Percentiles rank a stretch among this genome's conserved stretches.
Evolutionary conservation across 192 early-diverging fungal species (phyloP).

Genomic region (Linnemannia hyalina): DNA sequence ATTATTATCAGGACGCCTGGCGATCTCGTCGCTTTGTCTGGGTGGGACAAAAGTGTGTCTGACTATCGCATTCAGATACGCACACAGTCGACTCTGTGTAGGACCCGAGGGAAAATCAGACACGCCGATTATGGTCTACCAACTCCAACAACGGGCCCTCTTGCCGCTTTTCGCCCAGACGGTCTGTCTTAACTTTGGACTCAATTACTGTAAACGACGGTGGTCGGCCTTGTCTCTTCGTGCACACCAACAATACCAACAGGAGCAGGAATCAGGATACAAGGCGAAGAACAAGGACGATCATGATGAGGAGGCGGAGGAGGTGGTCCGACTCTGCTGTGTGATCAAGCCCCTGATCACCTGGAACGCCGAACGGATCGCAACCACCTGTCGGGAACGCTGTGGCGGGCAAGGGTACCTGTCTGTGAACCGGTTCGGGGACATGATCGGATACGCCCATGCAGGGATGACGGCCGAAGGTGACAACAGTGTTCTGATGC

Average conservation of each 20-base stretch:
- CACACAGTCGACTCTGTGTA: slow-evolving; percentile 72
- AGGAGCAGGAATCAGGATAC: neutral
- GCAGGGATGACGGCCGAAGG: slow-evolving; percentile 84
- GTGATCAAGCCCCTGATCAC: slow-evolving; percentile 81
- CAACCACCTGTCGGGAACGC: slow-evolving; percentile 74
- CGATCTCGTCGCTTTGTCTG: slow-evolving; percentile 71
- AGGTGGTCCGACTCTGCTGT: slow-evolving; percentile 77
- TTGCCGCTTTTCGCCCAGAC: slow-evolving; percentile 74
- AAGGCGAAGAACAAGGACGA: slow-evolving; percentile 17
- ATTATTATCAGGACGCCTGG: slow-evolving; percentile 74
- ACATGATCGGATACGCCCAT: slow-evolving; percentile 74
- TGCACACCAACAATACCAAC: neutral
- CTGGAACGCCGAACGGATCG: slow-evolving; percentile 78
- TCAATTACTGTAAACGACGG: slow-evolving; percentile 77
- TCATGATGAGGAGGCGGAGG: slow-evolving; percentile 54
- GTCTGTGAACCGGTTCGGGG: slow-evolving; percentile 69
- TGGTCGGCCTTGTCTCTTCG: slow-evolving; percentile 59
- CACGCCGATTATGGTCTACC: slow-evolving; percentile 79
- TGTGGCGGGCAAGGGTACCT: slow-evolving; percentile 82
- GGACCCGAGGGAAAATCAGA: slow-evolving; percentile 81
- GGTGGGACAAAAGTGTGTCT: slow-evolving; percentile 73
- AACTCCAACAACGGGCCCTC: slow-evolving; percentile 80
- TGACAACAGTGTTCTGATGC: slow-evolving; percentile 80
- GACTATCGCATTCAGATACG: slow-evolving; percentile 76
- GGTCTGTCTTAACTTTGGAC: slow-evolving; percentile 74